Conservation (phyloP, 2,329 filamentous ascomycete genomes). For the Ophiosphaerella korrae region DNA sequence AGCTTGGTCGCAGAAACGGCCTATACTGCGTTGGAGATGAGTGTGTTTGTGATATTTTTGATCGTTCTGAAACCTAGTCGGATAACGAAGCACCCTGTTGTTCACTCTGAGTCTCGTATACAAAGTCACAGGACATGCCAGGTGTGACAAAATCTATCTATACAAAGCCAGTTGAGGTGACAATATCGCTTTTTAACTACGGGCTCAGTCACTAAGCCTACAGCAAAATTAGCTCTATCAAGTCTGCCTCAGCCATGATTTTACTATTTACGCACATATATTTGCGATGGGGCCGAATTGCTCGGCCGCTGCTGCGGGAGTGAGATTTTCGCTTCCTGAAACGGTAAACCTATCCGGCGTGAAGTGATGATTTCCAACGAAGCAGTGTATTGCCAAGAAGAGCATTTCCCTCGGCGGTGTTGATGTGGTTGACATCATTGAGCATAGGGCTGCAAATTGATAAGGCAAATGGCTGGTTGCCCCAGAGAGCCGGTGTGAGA, state of each 20-base stretch:
- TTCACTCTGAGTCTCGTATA: neutral
- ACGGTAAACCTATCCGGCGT: constrained; percentile 15
- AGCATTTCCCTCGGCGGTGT: neutral
- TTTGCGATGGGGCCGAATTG: constrained; percentile 16
- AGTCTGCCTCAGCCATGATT: constrained; percentile 9
- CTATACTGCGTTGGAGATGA: neutral
- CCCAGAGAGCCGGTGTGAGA: constrained; percentile 28
- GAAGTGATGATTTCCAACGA: neutral
- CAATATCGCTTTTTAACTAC: neutral
- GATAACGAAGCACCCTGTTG: neutral
- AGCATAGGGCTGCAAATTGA: constrained; percentile 3
- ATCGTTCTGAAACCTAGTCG: neutral
- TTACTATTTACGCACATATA: constrained; percentile 10
- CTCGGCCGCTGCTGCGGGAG: constrained; percentile 17
- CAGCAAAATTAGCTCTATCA: constrained; percentile 5
- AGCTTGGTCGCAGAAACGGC: constrained; percentile 1
- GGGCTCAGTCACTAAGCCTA: constrained; percentile 5
- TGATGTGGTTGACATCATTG: constrained; percentile 5
- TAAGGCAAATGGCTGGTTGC: constrained; percentile 1
- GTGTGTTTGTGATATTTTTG: no score
- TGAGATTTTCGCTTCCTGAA: constrained; percentile 28
- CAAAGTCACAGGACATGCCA: neutral
- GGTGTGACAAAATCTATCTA: constrained; percentile 3
- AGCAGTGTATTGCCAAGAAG: neutral
- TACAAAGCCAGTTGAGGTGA: neutral